A percentile compares a stretch with the other conserved stretches of the same genome.
Evolutionary conservation across 176 grass and related monocot species (phyloP).

Genomic region (Avena insularis): DNA sequence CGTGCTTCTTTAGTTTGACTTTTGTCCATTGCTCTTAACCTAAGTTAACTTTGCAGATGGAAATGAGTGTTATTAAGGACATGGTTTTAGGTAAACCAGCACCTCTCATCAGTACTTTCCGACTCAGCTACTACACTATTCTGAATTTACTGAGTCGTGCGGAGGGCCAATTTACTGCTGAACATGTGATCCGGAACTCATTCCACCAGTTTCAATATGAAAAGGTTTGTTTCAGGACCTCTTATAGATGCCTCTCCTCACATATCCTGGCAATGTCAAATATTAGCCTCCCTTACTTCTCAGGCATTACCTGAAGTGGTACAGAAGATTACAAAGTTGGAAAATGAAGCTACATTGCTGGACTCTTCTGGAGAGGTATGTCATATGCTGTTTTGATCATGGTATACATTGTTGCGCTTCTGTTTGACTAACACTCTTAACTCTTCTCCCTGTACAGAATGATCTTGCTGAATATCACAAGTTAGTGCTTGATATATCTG

Average conservation of each 20-base stretch:
- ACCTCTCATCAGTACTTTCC: conserved; percentile 93
- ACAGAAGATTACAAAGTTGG: conserved; percentile 80
- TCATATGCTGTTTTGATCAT: not conserved
- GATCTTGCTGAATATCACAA: conserved; percentile 91
- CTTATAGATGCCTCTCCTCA: conserved; percentile 39
- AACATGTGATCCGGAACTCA: too few relatives aligned
- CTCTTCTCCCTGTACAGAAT: conserved; percentile 57
- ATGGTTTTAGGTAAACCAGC: conserved; percentile 97
- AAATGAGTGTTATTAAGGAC: conserved; percentile 98
- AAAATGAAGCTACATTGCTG: conserved; percentile 85
- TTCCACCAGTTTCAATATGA: too few relatives aligned
- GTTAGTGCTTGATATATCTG: conserved; percentile 56
- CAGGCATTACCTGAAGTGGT: conserved; percentile 84
- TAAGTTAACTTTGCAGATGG: conserved; percentile 69
- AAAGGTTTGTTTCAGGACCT: not conserved
- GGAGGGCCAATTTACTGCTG: too few relatives aligned
- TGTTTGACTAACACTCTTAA: conserved; percentile 25
- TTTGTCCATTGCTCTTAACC: too few relatives aligned
- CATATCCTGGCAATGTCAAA: conserved; percentile 34
- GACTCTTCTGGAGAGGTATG: conserved; percentile 87
- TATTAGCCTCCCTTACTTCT: conserved; percentile 42
- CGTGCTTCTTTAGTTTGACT: too few relatives aligned
- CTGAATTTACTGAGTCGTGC: too few relatives aligned
- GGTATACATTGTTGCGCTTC: conserved; percentile 1
- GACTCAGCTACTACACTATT: conserved; percentile 44